Evolutionary conservation across 768 basidiomycete genomes (phyloP), one percentile per base, ranked within the genome.

Genomic region (Mrakia blollopis): DNA sequence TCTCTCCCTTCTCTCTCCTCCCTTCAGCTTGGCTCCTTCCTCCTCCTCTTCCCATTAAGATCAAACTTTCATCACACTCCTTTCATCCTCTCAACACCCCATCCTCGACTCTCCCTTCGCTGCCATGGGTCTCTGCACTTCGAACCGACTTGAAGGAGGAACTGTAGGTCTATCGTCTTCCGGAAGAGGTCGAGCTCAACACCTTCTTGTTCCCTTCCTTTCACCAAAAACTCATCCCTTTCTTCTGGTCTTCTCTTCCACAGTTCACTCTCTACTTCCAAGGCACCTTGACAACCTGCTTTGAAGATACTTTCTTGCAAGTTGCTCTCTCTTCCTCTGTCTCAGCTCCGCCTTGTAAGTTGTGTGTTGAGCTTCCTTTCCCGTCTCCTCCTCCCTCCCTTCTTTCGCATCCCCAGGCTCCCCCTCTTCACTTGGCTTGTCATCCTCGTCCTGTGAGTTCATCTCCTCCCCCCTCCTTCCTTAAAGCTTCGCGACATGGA

Each of bases 211-310:
- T n/a, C 57, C 57, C 14, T 57, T n/a, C 57, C 57, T n/a, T 18
- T 8, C 57, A 9, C 57, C 25, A 28, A 54, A 18, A 50, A 7
- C 57, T 57, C 57, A n/a, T 9, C 13, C 5, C 65, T 39, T 11
- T 39, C 37, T 16, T 4, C 25, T 23, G 18, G 37, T 41, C 25
- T 25, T 3, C 18, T 68, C 10, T 41, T 68, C 65, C 25, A 3
- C 14, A 68, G 65, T 65, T 65, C 63, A 65, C 63, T 35, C 35
- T 68, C 23, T 68, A 68, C 65, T 39, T 39, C 65, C 3, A 68
- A 68, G 65, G 65, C 18, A 68, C 65, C 10, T 39, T 68, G 39
- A 68, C 65, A 1, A 21, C 65, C 7, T 68, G 65, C 21, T 68
- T 68, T 16, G 65, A 68, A 23, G 65, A 68, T 23, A 68, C 65